Base-by-base conservation (phyloP, 441 rosid species). In the Capsella rubella region DNA sequence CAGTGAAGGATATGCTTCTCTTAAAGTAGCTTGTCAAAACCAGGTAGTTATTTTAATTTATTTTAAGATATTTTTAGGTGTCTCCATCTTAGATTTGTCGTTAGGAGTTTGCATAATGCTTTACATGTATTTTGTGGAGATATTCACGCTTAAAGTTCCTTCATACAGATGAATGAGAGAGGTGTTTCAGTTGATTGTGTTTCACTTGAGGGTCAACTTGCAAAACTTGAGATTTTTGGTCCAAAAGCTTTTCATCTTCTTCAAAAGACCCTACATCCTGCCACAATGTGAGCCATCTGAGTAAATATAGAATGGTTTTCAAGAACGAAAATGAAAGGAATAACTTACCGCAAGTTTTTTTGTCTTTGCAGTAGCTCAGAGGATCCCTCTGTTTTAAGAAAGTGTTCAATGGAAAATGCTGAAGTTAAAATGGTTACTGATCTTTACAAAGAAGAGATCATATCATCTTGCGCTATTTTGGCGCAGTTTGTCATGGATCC, bases 121-220 rank as follows among this genome's bases (percentile, higher is more conserved):
- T 15, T 50, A 70, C 55, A 58, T 72, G 25, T 5, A 21, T 16
- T 21, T 67, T 50, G 46, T 25, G 61, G 58, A 49, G 47, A 62
- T 68, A 53, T 39, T 62, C 52, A 72, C 12, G 7, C 34, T 9
- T 68, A 1, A 32, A 34, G 40, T 53, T 64, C 8, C 43, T 49
- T 51, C 43, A 52, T 74, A 66, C 86, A 92, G 97, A 84, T 81
- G 85, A 77, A 75, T 73, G 93, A 82, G 74, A 80, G 76, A 54
- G 84, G 87, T 73, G 75, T 74, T 34, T 72, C 70, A 62, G 77
- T 89, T 59, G 81, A 71, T 60, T 92, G 94, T 79, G 74, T 82
- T 64, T 90, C 92, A 34, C 89, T 87, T 3, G 97, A 92, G 71
- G 99, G 97, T 54, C 88, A 82, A 34, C 88, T 92, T 83, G 94